Conservation (phyloP, 352 stramenopile species). For the Thraustochytrium sp. region DNA sequence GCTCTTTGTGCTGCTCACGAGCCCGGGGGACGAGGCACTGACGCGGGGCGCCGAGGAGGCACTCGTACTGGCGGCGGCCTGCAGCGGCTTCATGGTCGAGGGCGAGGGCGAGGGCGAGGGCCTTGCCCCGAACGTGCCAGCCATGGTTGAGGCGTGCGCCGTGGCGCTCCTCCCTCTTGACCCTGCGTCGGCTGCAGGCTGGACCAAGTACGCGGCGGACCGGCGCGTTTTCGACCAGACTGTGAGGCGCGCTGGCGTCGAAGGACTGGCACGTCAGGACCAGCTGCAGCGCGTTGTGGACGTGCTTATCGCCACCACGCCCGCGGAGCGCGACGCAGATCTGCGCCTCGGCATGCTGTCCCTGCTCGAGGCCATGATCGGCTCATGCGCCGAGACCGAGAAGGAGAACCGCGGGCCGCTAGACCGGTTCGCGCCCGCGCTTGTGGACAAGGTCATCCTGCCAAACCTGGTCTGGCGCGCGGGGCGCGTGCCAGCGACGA, state of each 20-base stretch:
- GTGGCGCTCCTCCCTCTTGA: not conserved
- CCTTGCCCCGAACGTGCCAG: not conserved
- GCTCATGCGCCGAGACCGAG: not conserved
- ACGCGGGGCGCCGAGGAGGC: not conserved
- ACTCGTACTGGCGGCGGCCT: conserved; percentile 1
- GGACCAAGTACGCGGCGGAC: conserved; percentile 16
- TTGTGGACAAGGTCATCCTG: conserved; percentile 16
- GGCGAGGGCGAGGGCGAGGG: not conserved
- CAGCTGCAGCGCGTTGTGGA: not conserved
- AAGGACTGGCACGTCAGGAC: not conserved
- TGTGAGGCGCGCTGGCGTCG: not conserved
- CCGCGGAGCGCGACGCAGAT: conserved; percentile 1
- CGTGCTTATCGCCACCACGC: not conserved
- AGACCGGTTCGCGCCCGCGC: not conserved
- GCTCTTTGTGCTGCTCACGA: conserved; percentile 20
- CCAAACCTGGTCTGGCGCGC: conserved; percentile 32
- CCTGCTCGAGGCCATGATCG: not conserved
- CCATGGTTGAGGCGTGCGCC: not conserved
- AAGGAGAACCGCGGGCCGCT: not conserved
- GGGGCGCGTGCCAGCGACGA: conserved; percentile 21
- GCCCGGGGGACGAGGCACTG: not conserved
- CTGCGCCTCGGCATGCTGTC: conserved; percentile 30
- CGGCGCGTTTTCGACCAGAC: conserved; percentile 18
- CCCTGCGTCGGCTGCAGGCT: not conserved
- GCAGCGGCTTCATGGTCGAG: not conserved